Base-by-base conservation (phyloP, 163 green algal genomes). In the Picocystis sp. region DNA sequence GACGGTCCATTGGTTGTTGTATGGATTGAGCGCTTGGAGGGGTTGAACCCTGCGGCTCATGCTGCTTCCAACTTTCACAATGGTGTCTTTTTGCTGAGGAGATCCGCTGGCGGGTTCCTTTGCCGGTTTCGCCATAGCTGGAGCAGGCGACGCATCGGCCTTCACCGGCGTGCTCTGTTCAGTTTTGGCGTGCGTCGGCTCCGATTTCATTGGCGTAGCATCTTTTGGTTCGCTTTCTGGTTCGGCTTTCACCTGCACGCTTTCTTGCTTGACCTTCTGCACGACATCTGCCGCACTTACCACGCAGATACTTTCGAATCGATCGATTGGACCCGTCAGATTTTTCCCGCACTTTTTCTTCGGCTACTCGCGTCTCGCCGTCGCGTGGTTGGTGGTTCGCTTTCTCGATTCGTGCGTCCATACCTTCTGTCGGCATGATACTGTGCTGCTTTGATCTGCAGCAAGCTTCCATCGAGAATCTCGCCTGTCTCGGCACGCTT, bases 1-100 rank as follows among this genome's bases (percentile, higher is more conserved):
- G 64, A 93, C 80, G 41, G 67, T 74, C 84, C 83, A 93, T 35
- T 35, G 52, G 58, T 65, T 66, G 45, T 80, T 78, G 66, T 92
- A 91, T 10, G 81, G 81, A 66, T 91, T 91, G 14, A 91, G 65
- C 14, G 78, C 62, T 10, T 51, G 54, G 45, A 91, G 81, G 25
- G 81, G 81, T 70, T 78, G 74, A 15, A 70, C 58, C 9, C 51
- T 50, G 12, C 24, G 14, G 21, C 51, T 42, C 24, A 57, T 23
- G 29, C 29, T 35, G 34, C 41, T 54, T 35, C 47, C 47, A 35
- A 45, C n/a, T 6, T 19, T 23, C 13, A 35, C 17, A 14, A 54
- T 35, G 12, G 35, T 22, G n/a, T 54, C 17, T 54, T 35, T 54
- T 29, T 54, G n/a, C 6, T 29, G 35, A 8, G 29, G 29, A 38